These are phyloP conservation scores for Penicillium sp. DNA, from an alignment of 2,329 filamentous ascomycete genomes.

Conservation along the genomic window DNA sequence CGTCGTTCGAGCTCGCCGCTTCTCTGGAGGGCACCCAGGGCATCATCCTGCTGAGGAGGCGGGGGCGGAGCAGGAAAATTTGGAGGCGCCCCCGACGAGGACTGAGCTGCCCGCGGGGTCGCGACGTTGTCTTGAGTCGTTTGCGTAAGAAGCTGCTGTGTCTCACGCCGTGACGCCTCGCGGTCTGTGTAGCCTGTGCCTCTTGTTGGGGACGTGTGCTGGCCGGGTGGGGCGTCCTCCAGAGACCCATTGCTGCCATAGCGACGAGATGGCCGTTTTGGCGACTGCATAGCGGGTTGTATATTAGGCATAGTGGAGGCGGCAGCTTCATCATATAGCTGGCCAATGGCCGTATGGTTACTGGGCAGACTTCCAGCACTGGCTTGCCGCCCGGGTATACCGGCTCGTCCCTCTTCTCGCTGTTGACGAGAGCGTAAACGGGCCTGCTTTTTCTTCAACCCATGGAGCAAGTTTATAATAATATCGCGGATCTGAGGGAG, in stretches of 20 bases:
- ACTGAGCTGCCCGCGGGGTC: constrained; percentile 24
- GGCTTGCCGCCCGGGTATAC: constrained; percentile 38
- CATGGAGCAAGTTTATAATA: constrained; percentile 94
- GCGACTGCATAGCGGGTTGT: constrained; percentile 26
- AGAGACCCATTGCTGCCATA: constrained; percentile 39
- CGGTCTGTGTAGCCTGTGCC: constrained; percentile 35
- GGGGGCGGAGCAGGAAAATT: constrained; percentile 61
- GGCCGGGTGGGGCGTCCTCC: constrained; percentile 30
- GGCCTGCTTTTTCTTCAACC: constrained; percentile 94
- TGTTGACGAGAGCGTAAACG: constrained; percentile 62
- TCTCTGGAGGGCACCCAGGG: constrained; percentile 81
- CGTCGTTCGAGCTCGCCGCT: constrained; percentile 88
- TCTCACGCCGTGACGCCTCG: constrained; percentile 39
- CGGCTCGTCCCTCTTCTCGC: constrained; percentile 45
- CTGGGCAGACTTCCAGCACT: constrained; percentile 47
- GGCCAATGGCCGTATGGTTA: constrained; percentile 44
- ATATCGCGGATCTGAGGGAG: constrained; percentile 93
- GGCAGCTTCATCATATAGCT: constrained; percentile 42
- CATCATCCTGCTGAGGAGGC: constrained; percentile 79
- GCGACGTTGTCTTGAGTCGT: constrained; percentile 61
- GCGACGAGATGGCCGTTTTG: constrained; percentile 34
- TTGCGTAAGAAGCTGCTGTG: constrained; percentile 44
- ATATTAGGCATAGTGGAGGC: constrained; percentile 17
- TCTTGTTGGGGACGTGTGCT: constrained; percentile 29
- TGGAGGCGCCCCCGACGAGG: constrained; percentile 25